Percentiles rank a stretch among this genome's conserved stretches.
These are phyloP conservation scores for Lentinula detonsa DNA, from an alignment of 768 basidiomycete species.

Conservation along the genomic window DNA sequence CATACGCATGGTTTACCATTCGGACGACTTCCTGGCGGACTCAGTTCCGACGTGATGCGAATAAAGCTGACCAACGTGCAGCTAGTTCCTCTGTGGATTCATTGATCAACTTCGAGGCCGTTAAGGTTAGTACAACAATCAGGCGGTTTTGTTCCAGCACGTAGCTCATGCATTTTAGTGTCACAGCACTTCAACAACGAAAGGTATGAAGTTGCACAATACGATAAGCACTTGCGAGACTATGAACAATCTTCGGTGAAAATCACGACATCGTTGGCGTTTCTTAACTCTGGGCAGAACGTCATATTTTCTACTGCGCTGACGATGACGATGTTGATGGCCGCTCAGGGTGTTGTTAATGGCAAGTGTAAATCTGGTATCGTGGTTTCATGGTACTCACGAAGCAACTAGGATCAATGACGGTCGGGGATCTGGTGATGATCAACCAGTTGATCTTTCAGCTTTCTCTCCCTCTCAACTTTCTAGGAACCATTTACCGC, in stretches of 20 bases:
- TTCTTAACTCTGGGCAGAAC: constrained; percentile 94
- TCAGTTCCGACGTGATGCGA: constrained; percentile 89
- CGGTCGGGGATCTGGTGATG: constrained; percentile 97
- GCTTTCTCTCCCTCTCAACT: constrained; percentile 92
- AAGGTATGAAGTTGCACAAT: constrained; percentile 82
- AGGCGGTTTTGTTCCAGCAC: not conserved
- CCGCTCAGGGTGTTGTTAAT: constrained; percentile 89
- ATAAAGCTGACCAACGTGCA: constrained; percentile 94
- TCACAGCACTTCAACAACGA: constrained; percentile 96
- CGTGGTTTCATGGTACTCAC: constrained; percentile 3
- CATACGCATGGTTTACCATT: constrained; percentile 97
- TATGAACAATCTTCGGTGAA: constrained; percentile 93
- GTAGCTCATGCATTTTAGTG: constrained; percentile 7
- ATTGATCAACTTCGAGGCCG: constrained; percentile 96
- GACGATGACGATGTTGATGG: constrained; percentile 94
- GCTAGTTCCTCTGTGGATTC: constrained; percentile 93
- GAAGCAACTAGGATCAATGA: constrained; percentile 77
- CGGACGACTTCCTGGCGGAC: constrained; percentile 97
- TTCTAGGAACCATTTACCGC: constrained; percentile 94
- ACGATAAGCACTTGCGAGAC: constrained; percentile 78
- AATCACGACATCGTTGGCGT: constrained; percentile 91
- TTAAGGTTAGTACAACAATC: constrained; percentile 59
- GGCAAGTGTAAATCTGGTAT: constrained; percentile 41
- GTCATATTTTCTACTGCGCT: constrained; percentile 92
- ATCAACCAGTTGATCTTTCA: constrained; percentile 99